Conservation (phyloP, 106 monocot species). For the Gastrodia elata region DNA sequence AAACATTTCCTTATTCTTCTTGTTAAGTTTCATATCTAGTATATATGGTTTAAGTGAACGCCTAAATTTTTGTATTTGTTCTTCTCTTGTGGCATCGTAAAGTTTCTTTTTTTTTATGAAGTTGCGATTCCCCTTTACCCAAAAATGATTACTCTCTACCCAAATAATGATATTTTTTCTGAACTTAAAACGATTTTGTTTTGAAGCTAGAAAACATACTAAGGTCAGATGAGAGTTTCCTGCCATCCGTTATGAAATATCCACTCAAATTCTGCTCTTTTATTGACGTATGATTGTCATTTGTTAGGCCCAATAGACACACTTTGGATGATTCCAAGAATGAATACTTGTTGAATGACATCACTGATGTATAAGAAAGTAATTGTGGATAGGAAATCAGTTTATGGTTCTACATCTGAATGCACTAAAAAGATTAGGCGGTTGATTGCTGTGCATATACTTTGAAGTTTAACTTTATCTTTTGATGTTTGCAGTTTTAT, state of each 20-base stretch:
- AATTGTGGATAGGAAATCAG: neutral
- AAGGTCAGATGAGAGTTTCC: neutral
- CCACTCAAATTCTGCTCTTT: neutral
- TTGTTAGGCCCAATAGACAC: neutral
- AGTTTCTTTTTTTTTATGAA: neutral
- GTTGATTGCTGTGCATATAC: neutral
- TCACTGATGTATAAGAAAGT: neutral
- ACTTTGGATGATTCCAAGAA: neutral
- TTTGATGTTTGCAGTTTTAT: slow-evolving; percentile 47
- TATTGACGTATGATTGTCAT: neutral
- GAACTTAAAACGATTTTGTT: neutral
- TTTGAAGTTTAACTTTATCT: neutral
- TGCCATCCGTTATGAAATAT: neutral
- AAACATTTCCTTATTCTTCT: neutral
- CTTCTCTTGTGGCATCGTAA: neutral
- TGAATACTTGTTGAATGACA: neutral
- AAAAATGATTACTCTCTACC: no score
- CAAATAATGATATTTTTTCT: neutral
- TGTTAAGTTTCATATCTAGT: neutral
- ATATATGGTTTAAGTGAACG: neutral
- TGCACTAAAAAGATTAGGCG: neutral
- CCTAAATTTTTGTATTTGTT: neutral
- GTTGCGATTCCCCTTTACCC: no score
- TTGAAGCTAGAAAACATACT: neutral
- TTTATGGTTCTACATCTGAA: neutral